phyloP scores from a whole-genome alignment of 1,284 basidiomycete genomes.

The Ceratobasidium sp. region DNA sequence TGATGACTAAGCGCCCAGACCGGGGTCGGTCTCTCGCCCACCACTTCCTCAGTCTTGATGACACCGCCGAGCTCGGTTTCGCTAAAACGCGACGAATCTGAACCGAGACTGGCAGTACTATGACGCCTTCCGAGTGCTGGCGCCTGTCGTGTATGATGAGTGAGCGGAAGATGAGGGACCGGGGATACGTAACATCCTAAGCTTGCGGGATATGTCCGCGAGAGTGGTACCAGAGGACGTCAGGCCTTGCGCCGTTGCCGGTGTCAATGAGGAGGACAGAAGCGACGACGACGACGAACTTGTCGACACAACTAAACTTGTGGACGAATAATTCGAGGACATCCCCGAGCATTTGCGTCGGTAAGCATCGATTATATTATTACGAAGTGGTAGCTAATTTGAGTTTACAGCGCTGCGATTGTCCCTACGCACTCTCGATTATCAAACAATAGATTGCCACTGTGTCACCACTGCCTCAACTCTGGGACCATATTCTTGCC shows the following conservation, averaged over 20 bases:
- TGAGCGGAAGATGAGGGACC: slow-evolving; percentile 11
- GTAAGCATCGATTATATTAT: neutral
- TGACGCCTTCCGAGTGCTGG: slow-evolving; percentile 34
- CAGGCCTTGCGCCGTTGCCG: slow-evolving; percentile 31
- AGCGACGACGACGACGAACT: slow-evolving; percentile 24
- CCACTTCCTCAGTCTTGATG: too few relatives aligned
- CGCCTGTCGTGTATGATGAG: slow-evolving; percentile 32
- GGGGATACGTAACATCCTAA: neutral
- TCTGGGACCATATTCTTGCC: slow-evolving; percentile 39
- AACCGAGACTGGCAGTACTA: too few relatives aligned
- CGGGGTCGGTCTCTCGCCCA: too few relatives aligned
- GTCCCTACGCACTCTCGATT: slow-evolving; percentile 39
- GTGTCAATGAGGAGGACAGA: neutral
- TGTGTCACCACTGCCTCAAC: slow-evolving; percentile 35
- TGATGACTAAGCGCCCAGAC: too few relatives aligned
- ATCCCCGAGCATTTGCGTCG: slow-evolving; percentile 41
- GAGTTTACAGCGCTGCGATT: slow-evolving; percentile 23
- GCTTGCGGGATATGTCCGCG: slow-evolving; percentile 22
- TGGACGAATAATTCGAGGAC: slow-evolving; percentile 35
- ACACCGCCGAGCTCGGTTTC: too few relatives aligned
- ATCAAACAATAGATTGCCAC: slow-evolving; percentile 40
- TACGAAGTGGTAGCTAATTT: neutral
- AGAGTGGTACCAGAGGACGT: slow-evolving; percentile 22
- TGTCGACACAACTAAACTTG: slow-evolving; percentile 25
- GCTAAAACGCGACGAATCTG: too few relatives aligned